Conservation (phyloP, 345 rosid species). For the Psidium friedrichsthalianum region DNA sequence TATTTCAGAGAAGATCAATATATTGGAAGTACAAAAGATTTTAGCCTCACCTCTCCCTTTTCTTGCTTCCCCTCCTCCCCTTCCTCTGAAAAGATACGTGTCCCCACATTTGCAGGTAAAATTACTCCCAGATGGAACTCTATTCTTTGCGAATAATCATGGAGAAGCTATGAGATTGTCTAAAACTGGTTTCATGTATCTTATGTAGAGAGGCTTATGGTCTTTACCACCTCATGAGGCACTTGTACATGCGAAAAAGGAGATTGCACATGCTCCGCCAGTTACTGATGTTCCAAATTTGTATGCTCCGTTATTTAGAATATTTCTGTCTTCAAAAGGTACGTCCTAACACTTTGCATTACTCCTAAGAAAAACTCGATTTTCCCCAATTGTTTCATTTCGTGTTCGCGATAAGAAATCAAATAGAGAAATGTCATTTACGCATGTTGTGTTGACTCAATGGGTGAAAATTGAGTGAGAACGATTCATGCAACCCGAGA, state of each 20-base stretch:
- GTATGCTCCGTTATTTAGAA: slow-evolving; percentile 50
- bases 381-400: neutral
- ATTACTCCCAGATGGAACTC: neutral
- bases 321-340: slow-evolving; percentile 68
- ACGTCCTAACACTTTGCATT: neutral
- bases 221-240: slow-evolving; percentile 55
- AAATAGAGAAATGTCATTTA: neutral
- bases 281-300: slow-evolving; percentile 38
- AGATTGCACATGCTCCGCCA: slow-evolving; percentile 40
- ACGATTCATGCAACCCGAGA: neutral
- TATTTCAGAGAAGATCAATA: neutral
- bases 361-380: neutral
- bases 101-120: slow-evolving; percentile 42
- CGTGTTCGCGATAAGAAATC: neutral
- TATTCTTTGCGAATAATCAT: neutral
- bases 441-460: neutral
- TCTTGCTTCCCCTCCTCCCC: slow-evolving; percentile 6
- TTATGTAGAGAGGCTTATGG: slow-evolving; percentile 35
- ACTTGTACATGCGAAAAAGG: slow-evolving; percentile 52
- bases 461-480: neutral
- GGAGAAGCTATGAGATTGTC: neutral
- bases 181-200: neutral
- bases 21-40: slow-evolving; percentile 8
- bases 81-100: slow-evolving; percentile 8
- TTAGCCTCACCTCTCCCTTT: neutral